Conservation (phyloP, 176 grass and related monocot genomes). For the Phragmites australis region DNA sequence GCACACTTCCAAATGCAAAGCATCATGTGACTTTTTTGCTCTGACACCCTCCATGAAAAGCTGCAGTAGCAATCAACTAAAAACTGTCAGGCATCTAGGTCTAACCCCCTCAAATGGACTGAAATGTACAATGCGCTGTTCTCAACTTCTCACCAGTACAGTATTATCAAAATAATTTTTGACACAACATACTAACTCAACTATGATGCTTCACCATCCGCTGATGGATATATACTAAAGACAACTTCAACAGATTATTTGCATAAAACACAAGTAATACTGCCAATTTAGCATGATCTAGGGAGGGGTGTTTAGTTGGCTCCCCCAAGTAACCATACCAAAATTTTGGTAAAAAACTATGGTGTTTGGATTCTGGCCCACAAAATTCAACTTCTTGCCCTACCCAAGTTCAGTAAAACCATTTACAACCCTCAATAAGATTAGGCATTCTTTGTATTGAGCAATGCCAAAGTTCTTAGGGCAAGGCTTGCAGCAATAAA, state of each 20-base stretch:
- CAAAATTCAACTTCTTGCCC: too few relatives aligned
- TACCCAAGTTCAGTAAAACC: too few relatives aligned
- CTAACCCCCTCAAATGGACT: neutral
- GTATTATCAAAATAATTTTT: too few relatives aligned
- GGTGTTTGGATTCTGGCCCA: too few relatives aligned
- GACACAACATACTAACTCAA: neutral
- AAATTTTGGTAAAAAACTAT: too few relatives aligned
- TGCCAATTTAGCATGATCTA: too few relatives aligned
- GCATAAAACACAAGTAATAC: neutral
- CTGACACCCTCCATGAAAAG: constrained; percentile 77
- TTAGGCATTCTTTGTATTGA: too few relatives aligned
- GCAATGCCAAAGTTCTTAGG: too few relatives aligned
- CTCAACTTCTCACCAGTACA: neutral
- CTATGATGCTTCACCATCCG: neutral
- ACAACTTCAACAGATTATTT: neutral
- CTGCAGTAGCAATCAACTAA: constrained; percentile 46
- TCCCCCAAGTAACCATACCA: too few relatives aligned
- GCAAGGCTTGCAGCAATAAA: too few relatives aligned
- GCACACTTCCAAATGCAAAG: constrained; percentile 50
- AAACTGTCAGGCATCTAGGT: neutral
- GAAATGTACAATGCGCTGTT: neutral
- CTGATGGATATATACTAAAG: neutral
- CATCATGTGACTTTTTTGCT: constrained; percentile 60
- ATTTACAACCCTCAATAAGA: too few relatives aligned
- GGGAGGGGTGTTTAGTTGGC: too few relatives aligned